Base-by-base conservation (phyloP, 108 stramenopile species). In the Cyclotella baltica region DNA sequence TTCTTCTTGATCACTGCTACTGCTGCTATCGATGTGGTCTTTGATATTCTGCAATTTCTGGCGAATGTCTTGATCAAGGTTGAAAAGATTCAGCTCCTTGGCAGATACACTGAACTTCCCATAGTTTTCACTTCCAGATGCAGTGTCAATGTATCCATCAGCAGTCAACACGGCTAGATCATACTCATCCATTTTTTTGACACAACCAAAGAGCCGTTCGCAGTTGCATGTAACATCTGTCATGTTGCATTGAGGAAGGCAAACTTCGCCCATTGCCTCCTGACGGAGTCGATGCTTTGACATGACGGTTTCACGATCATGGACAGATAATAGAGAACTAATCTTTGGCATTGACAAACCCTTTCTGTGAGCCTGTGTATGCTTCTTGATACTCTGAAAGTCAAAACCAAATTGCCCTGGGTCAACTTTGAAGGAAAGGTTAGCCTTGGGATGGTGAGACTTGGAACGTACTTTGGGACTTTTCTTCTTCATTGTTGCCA, bases 101-200 rank as follows among this genome's bases (percentile, higher is more conserved):
- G 55, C 8, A 43, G 40, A 13, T 11, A 43, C 13, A 13, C 40
- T 56, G 25, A 56, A 25, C 11, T 56, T 5, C 11, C 11, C 55
- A 56, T 3, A 27, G 1, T 56, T 6, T 48, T 48, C 5, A 23
- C 52, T 53, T 4, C 20, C 20, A 20, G 52, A 4, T 4, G 13
- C 11, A 13, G 52, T 53, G 13, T 56, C 55, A 27, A 56, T 25
- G 25, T 56, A 56, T 1, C 23, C 23, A 1, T 23, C 55, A 5
- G 25, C 55, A 27, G 25, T 23, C 4, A 56, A 2, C 3, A 56
- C 22, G 0, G 55, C 55, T 27, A 56, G 1, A 25, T 56, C 55
- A 56, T 56, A 56, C n/a, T 56, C 55, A 27, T n/a, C 3, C 55
- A 56, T 56, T 1, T 56, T 25, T 11, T 56, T 56, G 22, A 56